Percentiles rank a stretch among this genome's conserved stretches.
These are phyloP conservation scores for Exophiala oligosperma DNA, from an alignment of 2,329 filamentous ascomycete genomes.

Conservation along the genomic window DNA sequence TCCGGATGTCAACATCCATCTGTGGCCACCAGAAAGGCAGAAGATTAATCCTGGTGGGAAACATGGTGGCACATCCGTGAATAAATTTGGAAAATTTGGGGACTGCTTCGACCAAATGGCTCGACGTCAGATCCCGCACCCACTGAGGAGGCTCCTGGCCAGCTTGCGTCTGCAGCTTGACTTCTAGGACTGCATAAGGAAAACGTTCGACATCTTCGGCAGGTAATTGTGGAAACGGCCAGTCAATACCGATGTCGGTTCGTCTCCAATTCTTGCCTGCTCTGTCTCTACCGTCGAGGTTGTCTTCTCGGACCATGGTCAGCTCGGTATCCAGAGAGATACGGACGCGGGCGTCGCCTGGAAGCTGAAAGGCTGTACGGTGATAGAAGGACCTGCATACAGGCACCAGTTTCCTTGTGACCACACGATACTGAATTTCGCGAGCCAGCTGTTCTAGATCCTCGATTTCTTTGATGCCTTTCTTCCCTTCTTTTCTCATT, in stretches of 20 bases:
- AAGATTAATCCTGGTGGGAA: slow-evolving; percentile 82
- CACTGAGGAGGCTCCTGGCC: slow-evolving; percentile 95
- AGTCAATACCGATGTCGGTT: slow-evolving; percentile 97
- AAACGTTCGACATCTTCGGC: slow-evolving; percentile 84
- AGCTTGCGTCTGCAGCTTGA: slow-evolving; percentile 94
- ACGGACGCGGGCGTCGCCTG: slow-evolving; percentile 90
- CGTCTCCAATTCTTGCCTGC: slow-evolving; percentile 90
- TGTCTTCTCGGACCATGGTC: slow-evolving; percentile 93
- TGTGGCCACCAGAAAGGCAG: slow-evolving; percentile 97
- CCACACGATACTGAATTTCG: slow-evolving; percentile 89
- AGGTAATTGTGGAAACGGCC: slow-evolving; percentile 85
- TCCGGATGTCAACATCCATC: slow-evolving; percentile 97
- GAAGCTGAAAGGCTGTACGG: slow-evolving; percentile 94
- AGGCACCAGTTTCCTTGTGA: slow-evolving; percentile 82
- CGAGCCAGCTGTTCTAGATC: slow-evolving; percentile 84
- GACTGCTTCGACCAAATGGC: slow-evolving; percentile 96
- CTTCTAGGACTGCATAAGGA: slow-evolving; percentile 93
- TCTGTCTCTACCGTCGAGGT: slow-evolving; percentile 75
- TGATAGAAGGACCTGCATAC: slow-evolving; percentile 98
- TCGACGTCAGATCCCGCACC: slow-evolving; percentile 90
- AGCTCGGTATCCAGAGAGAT: slow-evolving; percentile 96
- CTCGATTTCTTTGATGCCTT: slow-evolving; percentile 85
- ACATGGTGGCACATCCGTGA: slow-evolving; percentile 84
- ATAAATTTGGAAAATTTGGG: slow-evolving; percentile 99
- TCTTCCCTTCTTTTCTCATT: slow-evolving; percentile 91